Conservation (phyloP, 257 asterid species). For the Thymus quinquecostatus region DNA sequence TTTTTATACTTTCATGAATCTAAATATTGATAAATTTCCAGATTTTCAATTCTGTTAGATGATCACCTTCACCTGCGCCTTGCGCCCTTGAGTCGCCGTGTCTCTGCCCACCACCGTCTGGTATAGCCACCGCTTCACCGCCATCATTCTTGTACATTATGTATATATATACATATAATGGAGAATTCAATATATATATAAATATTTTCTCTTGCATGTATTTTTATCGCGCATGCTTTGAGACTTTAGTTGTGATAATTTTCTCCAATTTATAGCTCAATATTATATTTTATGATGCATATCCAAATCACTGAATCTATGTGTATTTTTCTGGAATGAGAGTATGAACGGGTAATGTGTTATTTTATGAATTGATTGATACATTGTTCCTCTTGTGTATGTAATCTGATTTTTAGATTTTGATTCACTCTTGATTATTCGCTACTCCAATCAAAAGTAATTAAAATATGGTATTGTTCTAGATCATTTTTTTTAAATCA, state of each 20-base stretch:
- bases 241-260: too few relatives aligned
- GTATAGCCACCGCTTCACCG: conserved; percentile 29
- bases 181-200: too few relatives aligned
- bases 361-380: not conserved
- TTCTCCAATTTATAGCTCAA: not conserved
- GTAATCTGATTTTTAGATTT: not conserved
- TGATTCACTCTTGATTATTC: not conserved
- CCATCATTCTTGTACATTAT: too few relatives aligned
- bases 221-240: too few relatives aligned
- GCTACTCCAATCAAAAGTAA: not conserved
- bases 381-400: not conserved
- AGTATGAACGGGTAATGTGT: not conserved
- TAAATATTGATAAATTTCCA: conserved; percentile 13
- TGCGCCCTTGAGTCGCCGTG: conserved; percentile 37
- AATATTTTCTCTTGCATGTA: too few relatives aligned
- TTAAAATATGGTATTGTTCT: not conserved
- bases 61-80: conserved; percentile 34
- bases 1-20: not conserved
- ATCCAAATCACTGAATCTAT: not conserved
- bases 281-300: not conserved
- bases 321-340: not conserved
- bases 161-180: too few relatives aligned
- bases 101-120: conserved; percentile 43
- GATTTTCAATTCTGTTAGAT: conserved; percentile 33
- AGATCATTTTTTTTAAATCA: not conserved